These are phyloP conservation scores for Leishmania mexicana DNA, from an alignment of 208 protist species.

Conservation along the genomic window DNA sequence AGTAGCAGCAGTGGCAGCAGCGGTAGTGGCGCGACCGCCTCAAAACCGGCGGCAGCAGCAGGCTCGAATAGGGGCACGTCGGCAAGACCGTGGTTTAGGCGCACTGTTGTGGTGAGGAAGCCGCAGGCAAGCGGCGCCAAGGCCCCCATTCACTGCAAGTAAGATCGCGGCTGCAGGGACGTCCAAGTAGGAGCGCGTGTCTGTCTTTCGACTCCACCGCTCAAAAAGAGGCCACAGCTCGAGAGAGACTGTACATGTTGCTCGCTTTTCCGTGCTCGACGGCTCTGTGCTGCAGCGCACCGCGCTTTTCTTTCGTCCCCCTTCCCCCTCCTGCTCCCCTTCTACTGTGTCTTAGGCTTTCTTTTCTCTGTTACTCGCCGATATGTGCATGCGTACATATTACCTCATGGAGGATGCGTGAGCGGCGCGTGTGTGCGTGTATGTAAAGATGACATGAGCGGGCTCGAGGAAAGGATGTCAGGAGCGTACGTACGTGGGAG, in stretches of 20 bases:
- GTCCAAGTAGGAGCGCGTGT: neutral
- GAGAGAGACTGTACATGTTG: neutral
- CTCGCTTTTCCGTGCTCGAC: too few species aligned
- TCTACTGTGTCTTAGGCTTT: neutral
- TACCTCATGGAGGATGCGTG: neutral
- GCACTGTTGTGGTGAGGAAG: neutral
- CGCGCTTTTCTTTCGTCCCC: neutral
- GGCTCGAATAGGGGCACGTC: slow-evolving; percentile 3
- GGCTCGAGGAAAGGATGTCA: neutral
- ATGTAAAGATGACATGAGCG: neutral
- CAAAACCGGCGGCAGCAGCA: neutral
- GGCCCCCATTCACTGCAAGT: neutral
- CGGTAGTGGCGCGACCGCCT: neutral
- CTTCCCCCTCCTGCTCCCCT: neutral
- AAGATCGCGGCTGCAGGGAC: neutral
- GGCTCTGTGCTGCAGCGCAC: neutral
- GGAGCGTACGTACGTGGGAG: neutral
- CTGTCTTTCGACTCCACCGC: neutral
- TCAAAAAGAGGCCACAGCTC: neutral
- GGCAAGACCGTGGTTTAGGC: slow-evolving; percentile 21
- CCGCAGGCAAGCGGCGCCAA: neutral
- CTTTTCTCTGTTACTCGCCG: neutral
- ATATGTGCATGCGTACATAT: neutral
- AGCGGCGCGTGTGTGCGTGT: too few species aligned
- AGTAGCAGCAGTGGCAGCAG: neutral